Base-by-base conservation (phyloP, 805 yeast genomes). In the Helenozyma rhizophorensis region DNA sequence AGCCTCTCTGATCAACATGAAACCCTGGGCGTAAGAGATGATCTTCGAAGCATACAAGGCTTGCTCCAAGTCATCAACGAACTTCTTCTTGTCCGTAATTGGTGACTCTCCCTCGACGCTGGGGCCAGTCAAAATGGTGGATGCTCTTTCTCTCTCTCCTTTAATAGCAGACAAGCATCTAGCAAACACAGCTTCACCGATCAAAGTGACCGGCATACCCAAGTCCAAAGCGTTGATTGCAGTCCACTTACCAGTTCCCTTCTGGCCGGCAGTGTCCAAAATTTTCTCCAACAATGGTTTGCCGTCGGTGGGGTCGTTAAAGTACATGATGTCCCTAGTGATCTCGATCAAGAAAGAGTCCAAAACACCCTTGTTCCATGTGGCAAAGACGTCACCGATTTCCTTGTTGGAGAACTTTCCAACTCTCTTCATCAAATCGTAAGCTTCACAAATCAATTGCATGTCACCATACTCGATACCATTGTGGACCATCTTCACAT, bases 221-320 rank as follows among this genome's bases (percentile, higher is more conserved):
- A 93, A 76, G 68, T 93, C 97, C 55, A 90, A 75, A 45, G 97
- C 97, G 64, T 88, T 89, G 67, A 90, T 86, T 47, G 97, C 97
- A 51, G 97, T 93, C 98, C 98, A 90, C 75, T 90, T 90, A 74
- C 98, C 98, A 50, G 98, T 90, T 78, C 98, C 98, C 78, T 90
- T 90, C 76, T 90, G 97, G 55, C 97, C 97, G 51, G 98, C 98
- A 57, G 85, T 65, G 70, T 90, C 98, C 65, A 88, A 72, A 60
- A 90, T 89, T 78, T 90, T 93, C 75, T 93, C 97, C 40, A 90
- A 94, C 48, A 93, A 70, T 55, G 97, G 95, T 48, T 79, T 78
- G 51, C 95, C 95, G 57, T 89, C 96, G 42, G 74, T 76, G 41
- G 71, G 71, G 62, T 90, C 97, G 62, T 87, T 76, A 76, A 65